phyloP scores from a whole-genome alignment of 345 rosid genomes.

The Arabidopsis arenosa region DNA sequence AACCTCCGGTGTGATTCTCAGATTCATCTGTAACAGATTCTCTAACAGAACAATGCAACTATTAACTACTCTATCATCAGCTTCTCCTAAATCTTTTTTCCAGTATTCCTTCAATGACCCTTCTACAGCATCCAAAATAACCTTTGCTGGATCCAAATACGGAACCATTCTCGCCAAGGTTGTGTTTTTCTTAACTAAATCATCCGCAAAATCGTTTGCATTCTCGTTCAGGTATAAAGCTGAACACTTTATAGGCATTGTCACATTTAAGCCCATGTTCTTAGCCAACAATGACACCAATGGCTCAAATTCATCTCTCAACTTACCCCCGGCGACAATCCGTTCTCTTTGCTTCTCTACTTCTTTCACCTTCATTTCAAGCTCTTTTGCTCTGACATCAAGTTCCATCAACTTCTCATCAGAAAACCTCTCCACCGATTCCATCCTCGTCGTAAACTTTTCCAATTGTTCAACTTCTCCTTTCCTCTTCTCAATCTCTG shows the following conservation, averaged over 20 bases:
- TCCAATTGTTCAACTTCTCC: conserved; percentile 27
- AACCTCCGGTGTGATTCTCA: not conserved
- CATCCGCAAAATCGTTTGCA: not conserved
- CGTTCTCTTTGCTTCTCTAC: conserved; percentile 21
- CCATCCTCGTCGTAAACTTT: conserved; percentile 15
- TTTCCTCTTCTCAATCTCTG: conserved; percentile 21
- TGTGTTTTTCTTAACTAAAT: conserved; percentile 30
- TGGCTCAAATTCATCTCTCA: conserved; percentile 33
- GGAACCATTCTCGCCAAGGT: conserved; percentile 15
- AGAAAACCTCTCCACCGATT: not conserved
- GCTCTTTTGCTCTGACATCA: conserved; percentile 30
- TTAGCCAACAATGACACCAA: conserved; percentile 26
- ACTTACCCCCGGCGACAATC: conserved; percentile 19
- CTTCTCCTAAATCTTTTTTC: not conserved
- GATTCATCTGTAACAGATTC: conserved; percentile 4
- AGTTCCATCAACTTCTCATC: conserved; percentile 20
- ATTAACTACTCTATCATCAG: conserved; percentile 22
- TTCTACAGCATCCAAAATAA: conserved; percentile 33
- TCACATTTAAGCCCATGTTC: conserved; percentile 14
- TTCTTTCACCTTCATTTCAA: conserved; percentile 32
- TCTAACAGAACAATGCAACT: conserved; percentile 33
- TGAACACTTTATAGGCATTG: conserved; percentile 9
- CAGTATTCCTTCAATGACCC: conserved; percentile 13
- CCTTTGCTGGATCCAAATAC: conserved; percentile 34
- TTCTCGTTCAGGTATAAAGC: not conserved